A percentile compares a stretch with the other conserved stretches of the same genome.
Conservation (phyloP, 805 yeast species). For the Metschnikowia peoriensis region DNA sequence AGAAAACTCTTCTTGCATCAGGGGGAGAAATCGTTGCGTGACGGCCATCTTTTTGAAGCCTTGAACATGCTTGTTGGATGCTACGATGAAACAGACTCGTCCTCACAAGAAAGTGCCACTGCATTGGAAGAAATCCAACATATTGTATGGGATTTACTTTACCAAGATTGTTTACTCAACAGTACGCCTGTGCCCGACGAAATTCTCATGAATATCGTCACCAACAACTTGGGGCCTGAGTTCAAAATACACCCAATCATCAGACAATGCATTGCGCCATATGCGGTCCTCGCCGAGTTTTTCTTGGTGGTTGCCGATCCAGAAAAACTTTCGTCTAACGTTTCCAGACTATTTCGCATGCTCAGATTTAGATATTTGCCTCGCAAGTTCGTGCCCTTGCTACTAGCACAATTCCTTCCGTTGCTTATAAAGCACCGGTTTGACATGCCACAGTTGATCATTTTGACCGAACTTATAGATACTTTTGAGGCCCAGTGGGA, state of each 20-base stretch:
- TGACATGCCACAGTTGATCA: conserved; percentile 20
- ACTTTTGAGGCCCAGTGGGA: conserved; percentile 27
- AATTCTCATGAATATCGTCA: conserved; percentile 49
- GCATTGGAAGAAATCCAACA: conserved; percentile 47
- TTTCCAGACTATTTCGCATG: conserved; percentile 51
- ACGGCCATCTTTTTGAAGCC: conserved; percentile 61
- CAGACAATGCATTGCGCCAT: conserved; percentile 69
- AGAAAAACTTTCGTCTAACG: conserved; percentile 17
- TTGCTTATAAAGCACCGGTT: conserved; percentile 26
- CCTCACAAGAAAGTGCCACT: conserved; percentile 19
- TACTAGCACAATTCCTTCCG: conserved; percentile 49
- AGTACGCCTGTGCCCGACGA: conserved; percentile 57
- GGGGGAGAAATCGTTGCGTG: conserved; percentile 48
- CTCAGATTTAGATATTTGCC: conserved; percentile 45
- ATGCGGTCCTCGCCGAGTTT: conserved; percentile 58
- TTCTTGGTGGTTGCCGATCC: conserved; percentile 28
- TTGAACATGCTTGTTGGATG: conserved; percentile 62
- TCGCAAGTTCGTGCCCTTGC: conserved; percentile 45
- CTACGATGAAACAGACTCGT: conserved; percentile 38
- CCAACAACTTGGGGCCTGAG: conserved; percentile 30
- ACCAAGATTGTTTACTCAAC: conserved; percentile 55
- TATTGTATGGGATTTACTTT: conserved; percentile 57
- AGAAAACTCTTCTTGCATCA: conserved; percentile 49
- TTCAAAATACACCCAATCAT: conserved; percentile 52
- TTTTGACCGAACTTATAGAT: conserved; percentile 37